phyloP scores from a whole-genome alignment of 2,329 filamentous ascomycete genomes.

The Paecilomyces dactylethromorphus region DNA sequence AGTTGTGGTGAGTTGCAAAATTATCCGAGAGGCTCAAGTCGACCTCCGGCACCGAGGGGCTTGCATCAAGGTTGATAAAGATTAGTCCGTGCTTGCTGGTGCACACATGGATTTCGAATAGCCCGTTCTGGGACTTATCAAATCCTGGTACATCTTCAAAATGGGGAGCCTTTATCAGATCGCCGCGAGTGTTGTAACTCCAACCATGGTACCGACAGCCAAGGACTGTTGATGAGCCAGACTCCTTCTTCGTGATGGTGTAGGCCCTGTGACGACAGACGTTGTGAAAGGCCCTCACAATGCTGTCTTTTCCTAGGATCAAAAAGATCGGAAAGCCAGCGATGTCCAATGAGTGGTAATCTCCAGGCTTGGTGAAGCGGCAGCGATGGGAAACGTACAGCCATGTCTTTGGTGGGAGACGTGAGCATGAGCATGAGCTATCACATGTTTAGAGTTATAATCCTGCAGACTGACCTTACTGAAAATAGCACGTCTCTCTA shows the following conservation, averaged over 20 bases:
- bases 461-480: conserved; percentile 32
- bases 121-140: conserved; percentile 49
- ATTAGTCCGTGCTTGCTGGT: conserved; percentile 16
- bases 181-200: conserved; percentile 54
- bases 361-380: conserved; percentile 30
- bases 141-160: conserved; percentile 53
- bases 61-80: conserved; percentile 21
- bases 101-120: conserved; percentile 36
- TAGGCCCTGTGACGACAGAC: conserved; percentile 57
- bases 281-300: conserved; percentile 57
- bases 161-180: conserved; percentile 54
- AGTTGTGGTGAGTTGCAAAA: conserved; percentile 8
- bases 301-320: conserved; percentile 43
- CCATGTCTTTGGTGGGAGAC: conserved; percentile 21
- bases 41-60: conserved; percentile 2
- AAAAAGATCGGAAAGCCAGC: conserved; percentile 54
- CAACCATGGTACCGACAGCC: conserved; percentile 58
- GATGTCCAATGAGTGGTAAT: conserved; percentile 51
- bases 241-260: conserved; percentile 47
- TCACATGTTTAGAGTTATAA: not conserved
- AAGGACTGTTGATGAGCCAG: conserved; percentile 47
- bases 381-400: conserved; percentile 31
- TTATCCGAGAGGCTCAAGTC: not conserved
- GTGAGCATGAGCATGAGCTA: not conserved
- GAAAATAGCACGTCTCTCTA: conserved; percentile 46